Evolutionary conservation across 2,329 filamentous ascomycete species (phyloP).

Genomic region (Diaporthe sp.): DNA sequence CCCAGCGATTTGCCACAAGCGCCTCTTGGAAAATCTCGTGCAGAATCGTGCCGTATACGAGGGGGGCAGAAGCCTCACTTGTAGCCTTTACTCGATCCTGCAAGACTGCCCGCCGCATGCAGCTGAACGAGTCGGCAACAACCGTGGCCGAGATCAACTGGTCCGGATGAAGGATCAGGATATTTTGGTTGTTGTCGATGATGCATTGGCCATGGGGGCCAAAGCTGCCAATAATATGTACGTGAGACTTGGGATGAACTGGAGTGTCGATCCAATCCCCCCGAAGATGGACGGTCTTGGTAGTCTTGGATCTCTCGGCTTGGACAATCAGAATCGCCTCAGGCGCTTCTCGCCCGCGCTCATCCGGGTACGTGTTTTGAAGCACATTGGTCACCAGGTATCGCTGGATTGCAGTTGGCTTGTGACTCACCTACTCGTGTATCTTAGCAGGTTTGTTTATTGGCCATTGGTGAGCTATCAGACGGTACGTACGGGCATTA

Average conservation of each 20-base stretch:
- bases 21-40: conserved; percentile 97
- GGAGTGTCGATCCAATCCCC: conserved; percentile 90
- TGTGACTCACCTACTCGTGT: conserved; percentile 73
- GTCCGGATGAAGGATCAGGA: conserved; percentile 94
- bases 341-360: conserved; percentile 68
- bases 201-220: conserved; percentile 79
- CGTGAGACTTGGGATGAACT: conserved; percentile 79
- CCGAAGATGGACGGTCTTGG: conserved; percentile 80
- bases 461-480: conserved; percentile 44
- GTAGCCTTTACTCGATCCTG: conserved; percentile 96
- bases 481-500: conserved; percentile 68
- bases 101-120: conserved; percentile 89
- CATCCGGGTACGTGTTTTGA: conserved; percentile 76
- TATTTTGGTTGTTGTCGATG: conserved; percentile 84
- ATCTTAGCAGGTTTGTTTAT: conserved; percentile 70
- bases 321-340: conserved; percentile 91
- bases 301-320: conserved; percentile 77
- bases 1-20: conserved; percentile 86
- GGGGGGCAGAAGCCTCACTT: conserved; percentile 81
- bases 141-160: conserved; percentile 96
- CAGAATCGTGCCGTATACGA: conserved; percentile 93
- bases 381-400: conserved; percentile 85
- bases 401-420: conserved; percentile 84
- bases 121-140: conserved; percentile 96
- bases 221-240: conserved; percentile 89